Evolutionary conservation across 345 rosid genomes (phyloP), one percentile per base, ranked within the genome.

Genomic region (Eucalyptus erythrocorys): DNA sequence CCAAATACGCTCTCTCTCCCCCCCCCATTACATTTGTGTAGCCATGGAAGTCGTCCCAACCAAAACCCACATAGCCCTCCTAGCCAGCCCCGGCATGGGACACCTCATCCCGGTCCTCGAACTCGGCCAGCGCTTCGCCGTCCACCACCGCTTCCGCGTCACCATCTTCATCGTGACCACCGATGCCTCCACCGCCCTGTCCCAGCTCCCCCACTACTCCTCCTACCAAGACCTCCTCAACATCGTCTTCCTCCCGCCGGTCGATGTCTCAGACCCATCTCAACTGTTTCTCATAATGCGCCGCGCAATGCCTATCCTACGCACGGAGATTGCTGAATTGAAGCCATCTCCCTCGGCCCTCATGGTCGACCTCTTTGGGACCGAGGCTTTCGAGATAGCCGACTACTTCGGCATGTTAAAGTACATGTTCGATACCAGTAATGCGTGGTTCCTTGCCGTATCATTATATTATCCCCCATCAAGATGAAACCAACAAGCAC

Each of bases 71-170:
- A 27, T 88, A n/a, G 89, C 91, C 22, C 45, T 94, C 21, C 91
- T 94, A 10, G 86, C 95, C 5, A 92, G 93, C 68, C 95, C 94
- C 13, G 95, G 96, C 47, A 86, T 94, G 91, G 94, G 95, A 3
- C 95, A 93, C 89, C 87, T 93, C 4, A 94, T 92, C 89, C 95
- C 96, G 0, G 53, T 93, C 61, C 88, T 94, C 4, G 94, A 94
- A 90, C 91, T 94, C 2, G 90, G 90, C 42, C 90, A 88, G 27
- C 89, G 91, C 68, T 87, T 93, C 32, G 89, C 91, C 47, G 45
- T 86, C 43, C 90, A 48, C 57, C 92, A 91, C 87, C 50, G 61
- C 88, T 51, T 91, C 86, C 59, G 86, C 21, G 91, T 93, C 53
- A 93, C 94, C 26, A 43, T 92, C 85, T 90, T 92, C 48, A 68